Evolutionary conservation across 495 filamentous ascomycete species (phyloP), one percentile per base, ranked within the genome.

Genomic region (Talaromyces proteolyticus): DNA sequence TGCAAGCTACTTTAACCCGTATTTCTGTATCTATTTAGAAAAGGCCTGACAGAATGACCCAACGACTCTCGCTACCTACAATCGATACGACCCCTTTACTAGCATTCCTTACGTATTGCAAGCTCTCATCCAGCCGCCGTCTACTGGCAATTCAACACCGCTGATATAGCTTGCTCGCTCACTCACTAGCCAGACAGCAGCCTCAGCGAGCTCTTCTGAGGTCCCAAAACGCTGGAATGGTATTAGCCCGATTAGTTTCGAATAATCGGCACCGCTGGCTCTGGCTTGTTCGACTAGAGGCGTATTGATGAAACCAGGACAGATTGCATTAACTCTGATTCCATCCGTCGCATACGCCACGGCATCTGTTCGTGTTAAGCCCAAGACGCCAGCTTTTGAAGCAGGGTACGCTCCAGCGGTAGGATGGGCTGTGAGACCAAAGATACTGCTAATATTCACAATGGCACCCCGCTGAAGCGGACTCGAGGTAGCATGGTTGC

Each of bases 131-230:
- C 38, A 40, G 38, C 6, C 66, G 0, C 68, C 68, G 53, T 71
- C 68, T 1, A 72, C 65, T 7, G 65, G 61, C 50, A 72, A 44
- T 2, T 64, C 65, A 16, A 58, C 56, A 8, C 68, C 68, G 22
- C 62, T 66, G 4, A 69, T 59, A 24, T 69, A 69, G 34, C 54
- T 59, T 6, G 67, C 65, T 42, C 66, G 63, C 16, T 52, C 61
- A 36, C 61, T 62, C 26, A 57, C 65, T 16, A 70, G 49, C 43
- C 68, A 69, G 16, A 68, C 37, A 14, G 62, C 56, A 22, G 64
- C 62, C 44, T 69, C 64, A 1, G 68, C 63, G 1, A 70, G 54
- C 50, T 72, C 68, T 29, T 64, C 58, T 11, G 65, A 53, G 26
- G 42, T 64, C 24, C 68, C 68, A 49, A 63, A 61, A 40, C 67